phyloP scores from a whole-genome alignment of 164 flowering plant genomes.

The Vitis rotundifolia region DNA sequence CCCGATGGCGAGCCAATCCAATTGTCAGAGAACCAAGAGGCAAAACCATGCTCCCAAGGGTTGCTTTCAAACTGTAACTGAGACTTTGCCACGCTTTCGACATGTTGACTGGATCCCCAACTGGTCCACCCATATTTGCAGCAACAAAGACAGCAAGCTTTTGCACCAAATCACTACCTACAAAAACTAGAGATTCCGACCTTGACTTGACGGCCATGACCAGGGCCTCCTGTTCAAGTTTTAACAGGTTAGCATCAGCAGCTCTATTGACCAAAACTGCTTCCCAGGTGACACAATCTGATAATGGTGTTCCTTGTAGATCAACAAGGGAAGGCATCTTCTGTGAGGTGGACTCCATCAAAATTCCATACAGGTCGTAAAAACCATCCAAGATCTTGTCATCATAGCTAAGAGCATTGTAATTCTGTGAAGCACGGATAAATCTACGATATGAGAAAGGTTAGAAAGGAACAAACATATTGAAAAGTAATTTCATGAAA shows the following conservation, averaged over 20 bases:
- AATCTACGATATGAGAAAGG: conserved; percentile 58
- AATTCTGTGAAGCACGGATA: conserved; percentile 78
- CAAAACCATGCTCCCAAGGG: conserved; percentile 79
- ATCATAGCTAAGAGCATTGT: conserved; percentile 83
- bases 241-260: conserved; percentile 70
- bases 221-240: conserved; percentile 73
- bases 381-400: conserved; percentile 97
- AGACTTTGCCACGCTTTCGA: conserved; percentile 64
- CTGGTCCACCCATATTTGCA: conserved; percentile 93
- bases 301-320: conserved; percentile 73
- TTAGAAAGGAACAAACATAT: conserved; percentile 28
- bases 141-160: conserved; percentile 77
- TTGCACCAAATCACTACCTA: conserved; percentile 45
- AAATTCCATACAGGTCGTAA: conserved; percentile 83
- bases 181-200: conserved; percentile 37
- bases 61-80: conserved; percentile 53
- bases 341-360: conserved; percentile 54
- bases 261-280: conserved; percentile 79
- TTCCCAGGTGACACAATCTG: conserved; percentile 80
- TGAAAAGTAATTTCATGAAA: conserved; percentile 5
- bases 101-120: conserved; percentile 81
- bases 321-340: conserved; percentile 94
- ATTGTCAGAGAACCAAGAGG: conserved; percentile 87
- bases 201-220: conserved; percentile 57
- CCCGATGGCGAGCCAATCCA: conserved; percentile 97